Percentiles rank a stretch among this genome's conserved stretches.
Evolutionary conservation across 805 yeast genomes (phyloP).

Genomic region (Grigorovia yakushimaensis): DNA sequence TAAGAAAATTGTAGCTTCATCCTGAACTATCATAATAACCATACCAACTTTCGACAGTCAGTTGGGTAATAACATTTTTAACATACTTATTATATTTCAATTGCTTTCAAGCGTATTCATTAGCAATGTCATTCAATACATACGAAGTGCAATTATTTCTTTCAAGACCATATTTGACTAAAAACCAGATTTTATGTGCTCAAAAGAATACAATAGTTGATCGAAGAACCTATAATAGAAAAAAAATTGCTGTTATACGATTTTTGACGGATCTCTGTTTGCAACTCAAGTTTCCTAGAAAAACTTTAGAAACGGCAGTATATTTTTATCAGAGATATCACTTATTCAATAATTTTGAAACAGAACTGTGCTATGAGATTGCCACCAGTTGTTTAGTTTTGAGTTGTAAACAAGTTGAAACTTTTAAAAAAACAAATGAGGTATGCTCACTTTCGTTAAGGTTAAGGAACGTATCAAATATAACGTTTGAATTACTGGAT

Average conservation of each 20-base stretch:
- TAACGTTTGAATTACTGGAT: conserved; percentile 35
- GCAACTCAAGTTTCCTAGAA: conserved; percentile 54
- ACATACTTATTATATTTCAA: too few species aligned
- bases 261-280: conserved; percentile 45
- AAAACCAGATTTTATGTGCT: conserved; percentile 41
- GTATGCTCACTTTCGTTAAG: conserved; percentile 36
- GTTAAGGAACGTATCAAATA: conserved; percentile 20
- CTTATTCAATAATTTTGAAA: conserved; percentile 53
- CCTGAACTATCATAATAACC: too few species aligned
- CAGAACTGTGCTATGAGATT: conserved; percentile 46
- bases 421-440: conserved; percentile 64
- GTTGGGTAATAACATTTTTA: too few species aligned
- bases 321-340: conserved; percentile 63
- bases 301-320: conserved; percentile 62
- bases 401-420: conserved; percentile 74
- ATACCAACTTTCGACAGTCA: too few species aligned
- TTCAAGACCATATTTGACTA: conserved; percentile 53
- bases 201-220: conserved; percentile 46
- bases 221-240: conserved; percentile 38
- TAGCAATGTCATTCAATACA: conserved; percentile 3
- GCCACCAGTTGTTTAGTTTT: conserved; percentile 60
- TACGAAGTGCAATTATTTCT: conserved; percentile 27
- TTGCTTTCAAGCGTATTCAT: too few species aligned
- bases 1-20: too few species aligned
- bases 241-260: conserved; percentile 44